Evolutionary conservation across 257 asterid genomes (phyloP).

Genomic region (Solanum pinnatisectum): DNA sequence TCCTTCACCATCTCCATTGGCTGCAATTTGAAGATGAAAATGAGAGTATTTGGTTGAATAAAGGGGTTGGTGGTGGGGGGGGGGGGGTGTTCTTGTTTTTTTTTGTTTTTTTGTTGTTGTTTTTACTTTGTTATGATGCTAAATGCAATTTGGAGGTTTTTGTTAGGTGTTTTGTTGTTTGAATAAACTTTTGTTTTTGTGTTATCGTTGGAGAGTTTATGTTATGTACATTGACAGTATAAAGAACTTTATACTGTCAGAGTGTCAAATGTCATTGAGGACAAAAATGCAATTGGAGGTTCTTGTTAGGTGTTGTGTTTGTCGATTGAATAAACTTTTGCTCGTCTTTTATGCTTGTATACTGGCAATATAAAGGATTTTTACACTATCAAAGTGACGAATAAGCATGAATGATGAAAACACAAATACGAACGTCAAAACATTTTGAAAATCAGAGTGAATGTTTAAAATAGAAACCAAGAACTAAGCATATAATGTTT

Average conservation of each 20-base stretch:
- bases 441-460: no score
- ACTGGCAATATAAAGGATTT: not conserved
- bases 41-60: not conserved
- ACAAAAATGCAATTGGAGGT: not conserved
- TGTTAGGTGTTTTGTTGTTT: not conserved
- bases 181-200: not conserved
- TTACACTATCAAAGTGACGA: not conserved
- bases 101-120: not conserved
- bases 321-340: not conserved
- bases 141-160: not conserved
- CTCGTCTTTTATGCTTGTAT: not conserved
- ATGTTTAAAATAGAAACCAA: not conserved
- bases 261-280: not conserved
- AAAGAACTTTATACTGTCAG: no score
- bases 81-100: not conserved
- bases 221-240: fast-evolving
- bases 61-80: not conserved
- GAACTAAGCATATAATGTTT: not conserved
- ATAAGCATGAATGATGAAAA: not conserved
- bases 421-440: not conserved
- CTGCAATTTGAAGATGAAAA: not conserved
- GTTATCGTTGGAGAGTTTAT: not conserved
- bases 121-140: not conserved
- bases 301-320: not conserved
- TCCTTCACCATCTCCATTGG: not conserved